A percentile compares a stretch with the other conserved stretches of the same genome.
Conservation (phyloP, 306 rosid genomes). For the Hippophae tibetana region DNA sequence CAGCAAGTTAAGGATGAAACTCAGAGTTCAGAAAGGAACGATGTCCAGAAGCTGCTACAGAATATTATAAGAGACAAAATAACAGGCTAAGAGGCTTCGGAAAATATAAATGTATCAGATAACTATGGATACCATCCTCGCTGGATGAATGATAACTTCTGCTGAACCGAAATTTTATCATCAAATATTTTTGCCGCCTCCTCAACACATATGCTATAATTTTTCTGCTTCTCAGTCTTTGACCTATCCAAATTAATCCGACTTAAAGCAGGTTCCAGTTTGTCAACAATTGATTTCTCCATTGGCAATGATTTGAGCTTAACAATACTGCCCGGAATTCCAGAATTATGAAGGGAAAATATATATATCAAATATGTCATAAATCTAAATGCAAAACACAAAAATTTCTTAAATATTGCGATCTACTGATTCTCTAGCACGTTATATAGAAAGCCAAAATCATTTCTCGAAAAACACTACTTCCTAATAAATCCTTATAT, state of each 20-base stretch:
- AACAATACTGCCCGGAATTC: conserved; percentile 31
- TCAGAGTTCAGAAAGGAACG: too few relatives aligned
- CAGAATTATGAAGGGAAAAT: conserved; percentile 27
- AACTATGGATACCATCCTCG: neutral
- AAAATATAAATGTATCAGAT: neutral
- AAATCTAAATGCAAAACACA: neutral
- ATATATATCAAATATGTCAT: neutral
- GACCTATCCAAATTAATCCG: conserved; percentile 59
- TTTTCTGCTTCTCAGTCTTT: conserved; percentile 59
- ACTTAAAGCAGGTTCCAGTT: conserved; percentile 27
- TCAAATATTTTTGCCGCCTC: conserved; percentile 78
- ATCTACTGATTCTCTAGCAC: too few relatives aligned
- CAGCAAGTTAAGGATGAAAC: too few relatives aligned
- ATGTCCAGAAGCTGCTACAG: neutral
- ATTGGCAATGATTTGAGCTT: conserved; percentile 38
- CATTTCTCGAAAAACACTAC: too few relatives aligned
- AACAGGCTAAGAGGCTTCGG: neutral
- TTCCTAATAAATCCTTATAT: too few relatives aligned
- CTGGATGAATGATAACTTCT: conserved; percentile 41
- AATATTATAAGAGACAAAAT: neutral
- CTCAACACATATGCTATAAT: conserved; percentile 33
- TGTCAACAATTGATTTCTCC: conserved; percentile 36
- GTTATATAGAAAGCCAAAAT: too few relatives aligned
- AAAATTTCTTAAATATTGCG: neutral
- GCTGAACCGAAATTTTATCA: conserved; percentile 43